These are phyloP conservation scores for Didymella glomerata DNA, from an alignment of 2,329 filamentous ascomycete species.

Conservation along the genomic window DNA sequence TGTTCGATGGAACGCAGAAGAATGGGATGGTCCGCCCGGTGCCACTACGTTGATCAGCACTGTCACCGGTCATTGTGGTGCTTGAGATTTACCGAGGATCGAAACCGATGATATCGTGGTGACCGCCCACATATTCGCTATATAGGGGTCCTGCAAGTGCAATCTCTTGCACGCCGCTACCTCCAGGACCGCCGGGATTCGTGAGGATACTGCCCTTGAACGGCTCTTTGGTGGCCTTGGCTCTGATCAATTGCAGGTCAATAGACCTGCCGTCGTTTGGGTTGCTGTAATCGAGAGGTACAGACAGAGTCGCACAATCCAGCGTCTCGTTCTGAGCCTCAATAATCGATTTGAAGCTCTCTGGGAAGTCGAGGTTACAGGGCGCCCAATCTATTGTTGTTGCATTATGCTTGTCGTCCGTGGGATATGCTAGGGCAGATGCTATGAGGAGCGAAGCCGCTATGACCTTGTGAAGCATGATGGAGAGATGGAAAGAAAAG, in stretches of 20 bases:
- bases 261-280: conserved; percentile 31
- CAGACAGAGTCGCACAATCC: conserved; percentile 42
- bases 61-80: background rate
- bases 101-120: conserved; percentile 25
- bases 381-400: conserved; percentile 19
- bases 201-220: conserved; percentile 45
- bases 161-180: conserved; percentile 19
- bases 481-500: background rate
- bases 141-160: conserved; percentile 9
- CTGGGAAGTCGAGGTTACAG: conserved; percentile 24
- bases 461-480: conserved; percentile 14
- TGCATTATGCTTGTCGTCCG: conserved; percentile 5
- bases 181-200: conserved; percentile 49
- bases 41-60: conserved; percentile 18
- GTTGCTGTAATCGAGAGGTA: conserved; percentile 49
- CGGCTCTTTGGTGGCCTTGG: conserved; percentile 38
- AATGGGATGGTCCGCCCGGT: conserved; percentile 28
- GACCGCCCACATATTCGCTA: conserved; percentile 15
- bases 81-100: conserved; percentile 19
- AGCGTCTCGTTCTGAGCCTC: conserved; percentile 7
- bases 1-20: conserved; percentile 18
- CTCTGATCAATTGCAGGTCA: conserved; percentile 37
- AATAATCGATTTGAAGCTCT: conserved; percentile 1
- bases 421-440: conserved; percentile 10
- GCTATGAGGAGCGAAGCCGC: conserved; percentile 14